Evolutionary conservation across 2,329 filamentous ascomycete genomes (phyloP), one percentile per base, ranked within the genome.

Genomic region (Trichophyton mentagrophytes): DNA sequence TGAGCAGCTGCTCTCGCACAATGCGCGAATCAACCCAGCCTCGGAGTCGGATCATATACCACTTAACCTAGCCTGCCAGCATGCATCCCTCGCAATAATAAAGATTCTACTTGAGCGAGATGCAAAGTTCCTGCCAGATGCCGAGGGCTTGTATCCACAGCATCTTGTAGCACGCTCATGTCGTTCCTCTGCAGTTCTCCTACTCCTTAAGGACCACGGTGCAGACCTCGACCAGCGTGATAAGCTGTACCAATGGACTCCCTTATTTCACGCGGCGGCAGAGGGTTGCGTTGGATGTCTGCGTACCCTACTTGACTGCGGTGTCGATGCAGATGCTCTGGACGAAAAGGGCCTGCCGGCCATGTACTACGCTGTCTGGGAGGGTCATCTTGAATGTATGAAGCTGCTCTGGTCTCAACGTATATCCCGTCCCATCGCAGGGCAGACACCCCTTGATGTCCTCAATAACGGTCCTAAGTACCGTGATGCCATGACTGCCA

Each of bases 351-450:
- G 85, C 15, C 80, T 97, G 3, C 90, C 91, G 1, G 91, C 93
- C 30, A 90, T 97, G 85, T 99, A 99, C 74, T 99, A 99, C 73
- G 93, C 93, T 13, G 92, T 90, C 0, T 99, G 93, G 93, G 93
- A 99, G 76, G 93, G 93, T 0, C 89, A 97, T 70, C 76, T 97
- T 60, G 87, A 92, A 69, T 97, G 93, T 76, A 96, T 99, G 88
- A 86, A 87, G 68, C 80, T 96, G 6, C 82, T 99, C 36, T 78
- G 78, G 72, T 73, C 73, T n/a, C 71, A 70, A 58, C 68, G 69
- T 2, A 62, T 38, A 61, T 69, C 33, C 62, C 59, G 61, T 17
- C 60, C 64, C 2, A 63, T 61, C 3, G 44, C 67, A 7, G 44
- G 69, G 11, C 69, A 69, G 51, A 69, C 68, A 55, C 70, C 73